phyloP scores from a whole-genome alignment of 1,284 basidiomycete species.

The Meripilus lineatus region DNA sequence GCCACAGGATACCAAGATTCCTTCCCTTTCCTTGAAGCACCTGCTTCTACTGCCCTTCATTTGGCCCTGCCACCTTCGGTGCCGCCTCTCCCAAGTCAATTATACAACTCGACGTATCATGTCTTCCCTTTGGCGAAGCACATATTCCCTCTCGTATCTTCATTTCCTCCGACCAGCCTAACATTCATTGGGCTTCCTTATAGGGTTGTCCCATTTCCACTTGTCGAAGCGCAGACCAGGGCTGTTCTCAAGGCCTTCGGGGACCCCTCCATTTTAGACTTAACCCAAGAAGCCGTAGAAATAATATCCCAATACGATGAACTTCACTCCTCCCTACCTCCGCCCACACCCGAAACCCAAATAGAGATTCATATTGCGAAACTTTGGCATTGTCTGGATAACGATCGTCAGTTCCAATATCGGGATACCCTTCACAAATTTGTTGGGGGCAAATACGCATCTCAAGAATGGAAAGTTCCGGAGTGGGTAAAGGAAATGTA shows the following conservation, averaged over 20 bases:
- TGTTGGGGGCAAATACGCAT: constrained; percentile 29
- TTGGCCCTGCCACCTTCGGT: constrained; percentile 31
- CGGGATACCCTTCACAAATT: constrained; percentile 53
- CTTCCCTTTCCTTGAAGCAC: constrained; percentile 53
- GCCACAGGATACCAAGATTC: constrained; percentile 70
- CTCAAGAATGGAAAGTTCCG: constrained; percentile 33
- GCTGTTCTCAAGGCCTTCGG: constrained; percentile 50
- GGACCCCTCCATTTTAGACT: constrained; percentile 44
- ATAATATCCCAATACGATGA: constrained; percentile 44
- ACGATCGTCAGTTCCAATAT: constrained; percentile 62
- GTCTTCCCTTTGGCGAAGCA: constrained; percentile 59
- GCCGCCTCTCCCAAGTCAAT: constrained; percentile 40
- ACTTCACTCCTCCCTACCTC: constrained; percentile 28
- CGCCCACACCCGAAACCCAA: neutral
- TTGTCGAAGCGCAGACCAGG: constrained; percentile 64
- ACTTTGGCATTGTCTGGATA: constrained; percentile 49
- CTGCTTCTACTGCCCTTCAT: constrained; percentile 22
- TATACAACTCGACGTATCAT: constrained; percentile 60
- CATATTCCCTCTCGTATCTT: constrained; percentile 44
- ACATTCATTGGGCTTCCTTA: constrained; percentile 62
- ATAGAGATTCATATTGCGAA: constrained; percentile 37
- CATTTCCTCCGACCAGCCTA: constrained; percentile 46
- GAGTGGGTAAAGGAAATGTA: constrained; percentile 60
- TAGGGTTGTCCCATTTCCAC: constrained; percentile 56
- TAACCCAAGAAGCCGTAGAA: constrained; percentile 39